Evolutionary conservation across 192 early-diverging fungal genomes (phyloP).

Genomic region (Umbelopsis vinacea): DNA sequence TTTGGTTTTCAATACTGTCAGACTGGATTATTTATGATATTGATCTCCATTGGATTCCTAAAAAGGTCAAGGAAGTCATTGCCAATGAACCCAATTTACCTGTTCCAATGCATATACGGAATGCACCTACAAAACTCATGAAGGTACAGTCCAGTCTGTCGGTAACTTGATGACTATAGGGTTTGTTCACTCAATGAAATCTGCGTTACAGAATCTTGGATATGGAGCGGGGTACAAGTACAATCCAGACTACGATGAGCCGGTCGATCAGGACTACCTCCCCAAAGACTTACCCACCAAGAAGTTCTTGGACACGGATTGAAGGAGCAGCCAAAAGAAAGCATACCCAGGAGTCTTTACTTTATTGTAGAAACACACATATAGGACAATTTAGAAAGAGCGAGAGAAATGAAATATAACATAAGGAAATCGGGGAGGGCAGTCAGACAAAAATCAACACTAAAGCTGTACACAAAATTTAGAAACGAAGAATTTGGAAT

Average conservation of each 20-base stretch:
- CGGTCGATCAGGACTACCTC: constrained; percentile 80
- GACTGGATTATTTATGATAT: too few species aligned
- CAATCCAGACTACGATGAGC: constrained; percentile 75
- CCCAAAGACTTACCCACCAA: constrained; percentile 64
- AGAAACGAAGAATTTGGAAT: background rate
- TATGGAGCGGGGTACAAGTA: constrained; percentile 85
- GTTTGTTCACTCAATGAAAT: background rate
- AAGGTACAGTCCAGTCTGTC: constrained; percentile 43
- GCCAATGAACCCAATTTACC: constrained; percentile 67
- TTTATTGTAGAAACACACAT: background rate
- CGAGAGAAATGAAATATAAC: background rate
- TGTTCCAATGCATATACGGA: constrained; percentile 84
- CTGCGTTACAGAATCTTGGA: constrained; percentile 57
- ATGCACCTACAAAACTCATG: constrained; percentile 83
- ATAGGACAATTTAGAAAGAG: too few species aligned
- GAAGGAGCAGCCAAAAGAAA: background rate
- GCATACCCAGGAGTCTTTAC: background rate
- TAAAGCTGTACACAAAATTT: constrained; percentile 14
- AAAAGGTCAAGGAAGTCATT: constrained; percentile 62
- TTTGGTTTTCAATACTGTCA: too few species aligned
- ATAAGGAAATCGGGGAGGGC: background rate
- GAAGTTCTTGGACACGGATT: constrained; percentile 58
- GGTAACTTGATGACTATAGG: too few species aligned
- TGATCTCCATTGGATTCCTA: background rate
- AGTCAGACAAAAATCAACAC: background rate